A percentile compares a stretch with the other conserved stretches of the same genome.
Conservation (phyloP, 306 rosid genomes). For the Casuarina equisetifolia region DNA sequence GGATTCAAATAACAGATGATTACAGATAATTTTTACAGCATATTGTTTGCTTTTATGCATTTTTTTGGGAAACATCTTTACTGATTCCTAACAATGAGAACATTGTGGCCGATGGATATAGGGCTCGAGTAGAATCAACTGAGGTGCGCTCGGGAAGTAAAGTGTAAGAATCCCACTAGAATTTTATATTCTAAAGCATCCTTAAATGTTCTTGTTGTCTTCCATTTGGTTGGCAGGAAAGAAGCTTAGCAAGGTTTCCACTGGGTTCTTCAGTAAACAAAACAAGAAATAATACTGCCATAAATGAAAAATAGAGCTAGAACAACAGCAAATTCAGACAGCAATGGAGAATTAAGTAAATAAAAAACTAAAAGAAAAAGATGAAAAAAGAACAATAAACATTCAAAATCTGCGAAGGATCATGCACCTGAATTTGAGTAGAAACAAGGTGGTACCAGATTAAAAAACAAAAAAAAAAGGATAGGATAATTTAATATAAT, state of each 20-base stretch:
- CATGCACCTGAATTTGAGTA: too few species aligned
- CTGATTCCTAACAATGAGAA: not conserved
- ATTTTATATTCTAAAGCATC: not conserved
- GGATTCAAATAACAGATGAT: not conserved
- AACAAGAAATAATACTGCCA: not conserved
- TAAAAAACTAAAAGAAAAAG: too few species aligned
- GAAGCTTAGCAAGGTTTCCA: constrained; percentile 1
- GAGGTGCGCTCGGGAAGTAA: constrained; percentile 27
- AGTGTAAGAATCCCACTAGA: constrained; percentile 23
- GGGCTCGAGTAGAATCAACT: constrained; percentile 15
- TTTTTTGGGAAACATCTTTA: not conserved
- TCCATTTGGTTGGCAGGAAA: not conserved
- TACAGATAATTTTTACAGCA: too few species aligned
- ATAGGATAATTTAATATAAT: too few species aligned
- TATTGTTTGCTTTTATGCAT: not conserved
- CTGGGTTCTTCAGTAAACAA: constrained; percentile 25
- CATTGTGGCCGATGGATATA: not conserved
- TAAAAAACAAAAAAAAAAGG: not conserved
- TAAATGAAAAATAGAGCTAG: constrained; percentile 8
- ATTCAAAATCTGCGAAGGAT: too few species aligned
- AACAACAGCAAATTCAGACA: too few species aligned
- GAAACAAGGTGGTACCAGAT: too few species aligned
- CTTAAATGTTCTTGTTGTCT: not conserved
- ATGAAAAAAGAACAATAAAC: too few species aligned
- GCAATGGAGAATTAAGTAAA: too few species aligned